Evolutionary conservation across 345 rosid species (phyloP), one percentile per base, ranked within the genome.

Genomic region (Aurinia saxatilis): DNA sequence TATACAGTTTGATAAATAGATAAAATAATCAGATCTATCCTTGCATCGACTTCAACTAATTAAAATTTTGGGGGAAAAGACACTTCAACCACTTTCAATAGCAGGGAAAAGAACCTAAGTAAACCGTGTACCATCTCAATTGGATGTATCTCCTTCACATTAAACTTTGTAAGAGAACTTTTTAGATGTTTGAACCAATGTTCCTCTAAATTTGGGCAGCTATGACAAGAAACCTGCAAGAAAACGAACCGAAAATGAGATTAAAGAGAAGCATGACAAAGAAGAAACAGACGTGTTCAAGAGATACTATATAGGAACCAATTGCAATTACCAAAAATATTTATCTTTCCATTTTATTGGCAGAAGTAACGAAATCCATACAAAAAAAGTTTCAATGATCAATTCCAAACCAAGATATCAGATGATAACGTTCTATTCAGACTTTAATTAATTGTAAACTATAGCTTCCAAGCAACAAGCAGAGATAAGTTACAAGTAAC

Each of bases 151-250:
- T 78, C 86, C 25, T 54, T 60, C 75, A 77, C 55, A 59, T 53
- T 60, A 42, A 80, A 59, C 70, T 80, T 86, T 65, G 70, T 64
- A 39, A 86, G 65, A 66, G 88, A 73, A 77, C 83, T 70, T 67
- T 49, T 76, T 65, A 81, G 36, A 73, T 47, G 46, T 46, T 71
- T 57, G 47, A 54, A 62, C 63, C 60, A 65, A 60, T 58, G 71
- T 40, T 78, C 72, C 75, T 81, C 90, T 53, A 70, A 29, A 44
- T 71, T 57, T 63, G 79, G 76, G 72, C 73, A 80, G 65, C 71
- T 63, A 75, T 78, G 76, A 67, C 66, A 68, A 59, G 77, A 74
- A 38, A 72, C 82, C 96, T 88, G 80, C 65, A 72, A 27, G 44
- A 10, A 48, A 45, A 63, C 42, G 60, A 52, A 49, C 63, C 35